Percentiles rank a stretch among this genome's conserved stretches.
These are phyloP conservation scores for Diutina siamensis DNA, from an alignment of 1,139 yeast species.

Conservation along the genomic window DNA sequence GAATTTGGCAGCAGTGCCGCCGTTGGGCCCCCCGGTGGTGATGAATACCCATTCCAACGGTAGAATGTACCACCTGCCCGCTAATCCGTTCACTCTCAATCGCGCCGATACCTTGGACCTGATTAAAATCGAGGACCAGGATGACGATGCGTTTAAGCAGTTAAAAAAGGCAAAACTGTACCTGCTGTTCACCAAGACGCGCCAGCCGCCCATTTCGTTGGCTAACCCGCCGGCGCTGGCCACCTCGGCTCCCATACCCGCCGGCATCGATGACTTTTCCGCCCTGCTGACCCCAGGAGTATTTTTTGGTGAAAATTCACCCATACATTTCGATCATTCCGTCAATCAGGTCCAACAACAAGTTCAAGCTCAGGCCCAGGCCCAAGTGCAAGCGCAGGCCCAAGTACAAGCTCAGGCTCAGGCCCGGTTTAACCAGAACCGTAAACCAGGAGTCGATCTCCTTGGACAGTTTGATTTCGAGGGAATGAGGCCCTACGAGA, in stretches of 20 bases:
- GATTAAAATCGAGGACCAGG: slow-evolving; percentile 28
- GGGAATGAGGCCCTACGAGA: background rate
- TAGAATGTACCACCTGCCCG: background rate
- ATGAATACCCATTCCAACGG: background rate
- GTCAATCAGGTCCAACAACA: slow-evolving; percentile 1
- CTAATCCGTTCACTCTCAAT: slow-evolving; percentile 9
- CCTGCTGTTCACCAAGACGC: slow-evolving; percentile 9
- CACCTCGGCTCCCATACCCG: background rate
- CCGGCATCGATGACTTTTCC: slow-evolving; percentile 2
- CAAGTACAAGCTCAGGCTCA: background rate
- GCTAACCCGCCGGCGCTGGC: slow-evolving; percentile 1
- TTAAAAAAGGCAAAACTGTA: slow-evolving; percentile 28
- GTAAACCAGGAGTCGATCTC: slow-evolving; percentile 1
- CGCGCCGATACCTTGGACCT: slow-evolving; percentile 19
- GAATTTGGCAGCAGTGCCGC: slow-evolving; percentile 5
- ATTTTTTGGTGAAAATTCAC: slow-evolving; percentile 2
- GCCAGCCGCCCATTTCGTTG: slow-evolving; percentile 3
- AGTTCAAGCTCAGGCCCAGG: background rate
- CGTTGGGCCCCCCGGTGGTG: slow-evolving; percentile 6
- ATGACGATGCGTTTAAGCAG: slow-evolving; percentile 34
- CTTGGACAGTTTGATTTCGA: slow-evolving; percentile 4
- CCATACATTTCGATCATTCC: slow-evolving; percentile 4
- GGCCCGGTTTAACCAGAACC: background rate
- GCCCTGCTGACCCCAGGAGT: slow-evolving; percentile 5
- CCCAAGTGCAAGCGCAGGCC: background rate